Evolutionary conservation across 768 basidiomycete species (phyloP).

Genomic region (Agrocybe chaxingu): DNA sequence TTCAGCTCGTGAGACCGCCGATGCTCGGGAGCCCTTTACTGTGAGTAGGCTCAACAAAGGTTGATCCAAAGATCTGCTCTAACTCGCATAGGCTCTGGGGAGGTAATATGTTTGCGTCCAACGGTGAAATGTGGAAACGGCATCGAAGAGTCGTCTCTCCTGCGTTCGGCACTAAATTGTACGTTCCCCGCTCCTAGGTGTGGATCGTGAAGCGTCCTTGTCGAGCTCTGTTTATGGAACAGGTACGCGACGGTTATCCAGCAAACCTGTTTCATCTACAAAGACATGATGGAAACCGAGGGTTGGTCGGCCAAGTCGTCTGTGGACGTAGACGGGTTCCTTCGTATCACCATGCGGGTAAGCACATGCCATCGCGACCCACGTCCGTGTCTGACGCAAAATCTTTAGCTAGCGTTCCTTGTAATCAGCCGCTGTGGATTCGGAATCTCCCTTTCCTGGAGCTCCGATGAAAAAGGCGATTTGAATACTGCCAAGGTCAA

Average conservation of each 20-base stretch:
- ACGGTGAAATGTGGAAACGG: slow-evolving; percentile 7
- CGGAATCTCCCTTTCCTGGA: slow-evolving; percentile 20
- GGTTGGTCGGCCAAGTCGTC: neutral
- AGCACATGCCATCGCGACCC: neutral
- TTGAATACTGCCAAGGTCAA: slow-evolving; percentile 3
- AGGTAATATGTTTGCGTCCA: slow-evolving; percentile 6
- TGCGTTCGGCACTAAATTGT: slow-evolving; percentile 8
- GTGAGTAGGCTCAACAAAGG: neutral
- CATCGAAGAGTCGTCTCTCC: slow-evolving; percentile 9
- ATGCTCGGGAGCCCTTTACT: neutral
- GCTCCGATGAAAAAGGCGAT: neutral
- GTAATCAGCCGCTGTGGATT: slow-evolving; percentile 21
- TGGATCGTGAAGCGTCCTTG: too few relatives aligned
- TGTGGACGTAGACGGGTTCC: neutral
- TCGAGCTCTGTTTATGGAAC: too few relatives aligned
- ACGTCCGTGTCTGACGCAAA: too few relatives aligned
- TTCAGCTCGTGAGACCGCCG: slow-evolving; percentile 10
- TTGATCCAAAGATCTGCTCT: neutral
- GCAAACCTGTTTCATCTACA: slow-evolving; percentile 3
- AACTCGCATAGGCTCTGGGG: slow-evolving; percentile 8
- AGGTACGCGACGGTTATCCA: slow-evolving; percentile 7
- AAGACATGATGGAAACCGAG: slow-evolving; percentile 5
- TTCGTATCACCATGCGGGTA: slow-evolving; percentile 1
- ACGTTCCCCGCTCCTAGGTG: too few relatives aligned
- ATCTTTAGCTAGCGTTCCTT: slow-evolving; percentile 16